phyloP scores from a whole-genome alignment of 1,139 yeast genomes.

The Geotrichum klebahnii region DNA sequence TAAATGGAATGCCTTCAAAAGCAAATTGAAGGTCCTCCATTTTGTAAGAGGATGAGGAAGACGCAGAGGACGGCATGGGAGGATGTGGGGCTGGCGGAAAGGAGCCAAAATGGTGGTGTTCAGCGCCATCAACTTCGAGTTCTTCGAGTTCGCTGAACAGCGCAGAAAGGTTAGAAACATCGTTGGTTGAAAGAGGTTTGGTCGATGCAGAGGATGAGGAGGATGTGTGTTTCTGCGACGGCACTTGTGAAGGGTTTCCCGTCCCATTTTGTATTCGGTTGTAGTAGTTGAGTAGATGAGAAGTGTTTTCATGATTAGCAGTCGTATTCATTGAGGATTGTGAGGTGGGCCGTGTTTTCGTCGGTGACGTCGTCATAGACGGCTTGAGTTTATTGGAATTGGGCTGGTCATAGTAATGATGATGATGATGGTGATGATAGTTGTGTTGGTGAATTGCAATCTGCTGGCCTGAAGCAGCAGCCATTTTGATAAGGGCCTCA shows the following conservation, averaged over 20 bases:
- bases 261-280: neutral
- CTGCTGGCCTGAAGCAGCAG: conserved; percentile 55
- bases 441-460: conserved; percentile 82
- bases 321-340: neutral
- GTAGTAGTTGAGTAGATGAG: neutral
- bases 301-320: neutral
- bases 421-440: conserved; percentile 46
- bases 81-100: neutral
- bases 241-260: too few species aligned
- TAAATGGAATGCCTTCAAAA: conserved; percentile 34
- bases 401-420: conserved; percentile 12
- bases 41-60: neutral
- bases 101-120: conserved; percentile 12
- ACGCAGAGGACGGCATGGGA: neutral
- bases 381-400: neutral
- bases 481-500: conserved; percentile 46
- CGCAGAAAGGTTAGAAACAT: conserved; percentile 16
- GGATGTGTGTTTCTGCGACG: too few species aligned
- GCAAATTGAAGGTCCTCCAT: conserved; percentile 9
- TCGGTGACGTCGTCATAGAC: conserved; percentile 6
- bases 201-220: too few species aligned
- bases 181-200: too few species aligned
- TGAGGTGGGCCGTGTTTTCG: neutral
- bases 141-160: conserved; percentile 18
- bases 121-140: conserved; percentile 17